These are phyloP conservation scores for Erodium maritimum DNA, from an alignment of 345 rosid species.

Conservation along the genomic window DNA sequence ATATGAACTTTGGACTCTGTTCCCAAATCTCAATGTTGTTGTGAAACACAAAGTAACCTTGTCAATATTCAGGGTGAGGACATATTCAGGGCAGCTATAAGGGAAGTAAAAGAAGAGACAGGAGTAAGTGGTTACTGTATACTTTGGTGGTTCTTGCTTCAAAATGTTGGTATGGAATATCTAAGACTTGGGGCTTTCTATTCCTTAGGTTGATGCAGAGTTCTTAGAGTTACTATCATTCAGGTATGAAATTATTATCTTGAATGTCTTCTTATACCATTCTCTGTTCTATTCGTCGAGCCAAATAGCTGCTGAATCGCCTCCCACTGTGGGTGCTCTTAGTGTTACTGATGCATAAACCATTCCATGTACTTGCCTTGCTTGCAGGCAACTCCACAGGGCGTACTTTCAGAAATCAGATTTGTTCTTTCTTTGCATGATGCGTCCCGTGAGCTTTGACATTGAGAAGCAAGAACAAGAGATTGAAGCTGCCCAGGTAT, in stretches of 20 bases:
- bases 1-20: no score
- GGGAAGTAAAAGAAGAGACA: conserved; percentile 91
- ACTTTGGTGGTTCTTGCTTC: not conserved
- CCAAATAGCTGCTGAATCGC: no score
- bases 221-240: conserved; percentile 59
- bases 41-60: no score
- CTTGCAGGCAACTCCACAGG: conserved; percentile 48
- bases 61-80: conserved; percentile 54
- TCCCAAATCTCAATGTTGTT: not conserved
- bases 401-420: conserved; percentile 58
- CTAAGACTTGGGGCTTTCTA: conserved; percentile 6
- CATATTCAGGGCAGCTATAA: conserved; percentile 37
- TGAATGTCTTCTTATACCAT: not conserved
- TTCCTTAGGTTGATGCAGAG: conserved; percentile 54
- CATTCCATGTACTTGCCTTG: no score
- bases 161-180: not conserved
- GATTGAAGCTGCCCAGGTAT: conserved; percentile 83
- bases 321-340: no score
- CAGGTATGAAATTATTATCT: conserved; percentile 34
- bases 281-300: no score
- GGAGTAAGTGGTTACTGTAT: conserved; percentile 35
- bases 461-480: conserved; percentile 64
- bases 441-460: conserved; percentile 51
- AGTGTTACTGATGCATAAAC: no score
- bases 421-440: conserved; percentile 58